phyloP scores from a whole-genome alignment of 2,329 filamentous ascomycete genomes.

The Apiospora saccharicola region DNA sequence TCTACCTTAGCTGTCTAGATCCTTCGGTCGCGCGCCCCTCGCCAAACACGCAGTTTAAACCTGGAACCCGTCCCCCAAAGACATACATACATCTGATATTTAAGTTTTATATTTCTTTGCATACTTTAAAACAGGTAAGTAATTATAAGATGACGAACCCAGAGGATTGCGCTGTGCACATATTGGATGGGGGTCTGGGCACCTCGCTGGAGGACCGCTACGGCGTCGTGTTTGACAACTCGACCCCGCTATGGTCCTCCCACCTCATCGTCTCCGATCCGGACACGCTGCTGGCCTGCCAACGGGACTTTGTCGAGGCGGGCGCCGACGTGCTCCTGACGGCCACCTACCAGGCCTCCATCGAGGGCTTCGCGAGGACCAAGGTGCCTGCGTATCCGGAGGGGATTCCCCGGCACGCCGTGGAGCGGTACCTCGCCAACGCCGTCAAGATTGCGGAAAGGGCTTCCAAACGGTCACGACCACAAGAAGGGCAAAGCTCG shows the following conservation, averaged over 20 bases:
- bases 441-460: constrained; percentile 53
- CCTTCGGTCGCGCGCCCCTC: background rate
- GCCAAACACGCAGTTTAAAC: background rate
- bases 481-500: constrained; percentile 23
- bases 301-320: constrained; percentile 61
- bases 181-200: constrained; percentile 73
- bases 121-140: background rate
- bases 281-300: constrained; percentile 60
- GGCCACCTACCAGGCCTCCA: constrained; percentile 71
- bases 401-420: constrained; percentile 50
- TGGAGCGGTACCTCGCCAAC: constrained; percentile 51
- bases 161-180: constrained; percentile 24
- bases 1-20: background rate
- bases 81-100: background rate
- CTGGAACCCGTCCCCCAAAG: background rate
- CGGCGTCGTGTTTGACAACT: constrained; percentile 56
- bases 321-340: constrained; percentile 71
- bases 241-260: constrained; percentile 71
- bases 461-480: constrained; percentile 34
- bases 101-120: background rate
- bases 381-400: constrained; percentile 48
- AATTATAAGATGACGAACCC: background rate
- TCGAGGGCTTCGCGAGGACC: constrained; percentile 62
- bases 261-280: constrained; percentile 65
- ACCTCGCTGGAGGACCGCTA: constrained; percentile 70